phyloP scores from a whole-genome alignment of 2,329 filamentous ascomycete genomes.

The Epichloe festucae region DNA sequence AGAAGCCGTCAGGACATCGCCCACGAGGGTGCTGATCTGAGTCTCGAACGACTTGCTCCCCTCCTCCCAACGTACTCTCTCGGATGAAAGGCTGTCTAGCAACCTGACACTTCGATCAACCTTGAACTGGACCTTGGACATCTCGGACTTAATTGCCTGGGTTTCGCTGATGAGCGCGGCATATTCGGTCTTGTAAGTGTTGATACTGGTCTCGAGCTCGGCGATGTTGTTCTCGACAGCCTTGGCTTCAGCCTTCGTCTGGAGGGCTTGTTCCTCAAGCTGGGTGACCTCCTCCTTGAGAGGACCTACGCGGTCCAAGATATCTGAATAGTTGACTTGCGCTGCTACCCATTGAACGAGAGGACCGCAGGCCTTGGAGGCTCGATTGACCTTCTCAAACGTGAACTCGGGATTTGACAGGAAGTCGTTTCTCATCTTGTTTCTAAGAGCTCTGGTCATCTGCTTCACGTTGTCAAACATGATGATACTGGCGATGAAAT shows the following conservation, averaged over 20 bases:
- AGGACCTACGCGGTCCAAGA: constrained; percentile 85
- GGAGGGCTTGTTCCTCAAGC: constrained; percentile 75
- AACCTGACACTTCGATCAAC: constrained; percentile 91
- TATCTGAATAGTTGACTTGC: constrained; percentile 96
- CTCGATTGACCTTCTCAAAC: constrained; percentile 89
- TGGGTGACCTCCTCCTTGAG: constrained; percentile 78
- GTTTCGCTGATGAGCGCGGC: constrained; percentile 93
- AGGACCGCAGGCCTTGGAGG: constrained; percentile 92
- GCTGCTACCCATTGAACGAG: constrained; percentile 95
- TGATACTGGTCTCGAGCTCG: constrained; percentile 78
- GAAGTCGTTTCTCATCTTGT: constrained; percentile 88
- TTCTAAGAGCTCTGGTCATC: constrained; percentile 73
- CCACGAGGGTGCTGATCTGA: constrained; percentile 91
- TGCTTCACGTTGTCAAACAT: constrained; percentile 91
- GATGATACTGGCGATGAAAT: constrained; percentile 96
- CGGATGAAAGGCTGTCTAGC: constrained; percentile 87
- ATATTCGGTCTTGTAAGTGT: constrained; percentile 91
- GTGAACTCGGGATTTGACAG: constrained; percentile 91
- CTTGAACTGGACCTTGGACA: constrained; percentile 94
- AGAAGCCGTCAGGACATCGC: constrained; percentile 90
- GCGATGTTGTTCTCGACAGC: constrained; percentile 81
- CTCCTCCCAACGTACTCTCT: constrained; percentile 87
- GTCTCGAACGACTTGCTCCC: constrained; percentile 97
- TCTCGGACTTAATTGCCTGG: constrained; percentile 92
- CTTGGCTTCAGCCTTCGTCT: constrained; percentile 87